Evolutionary conservation across 192 early-diverging fungal species (phyloP).

Genomic region (Coemansia sp.): DNA sequence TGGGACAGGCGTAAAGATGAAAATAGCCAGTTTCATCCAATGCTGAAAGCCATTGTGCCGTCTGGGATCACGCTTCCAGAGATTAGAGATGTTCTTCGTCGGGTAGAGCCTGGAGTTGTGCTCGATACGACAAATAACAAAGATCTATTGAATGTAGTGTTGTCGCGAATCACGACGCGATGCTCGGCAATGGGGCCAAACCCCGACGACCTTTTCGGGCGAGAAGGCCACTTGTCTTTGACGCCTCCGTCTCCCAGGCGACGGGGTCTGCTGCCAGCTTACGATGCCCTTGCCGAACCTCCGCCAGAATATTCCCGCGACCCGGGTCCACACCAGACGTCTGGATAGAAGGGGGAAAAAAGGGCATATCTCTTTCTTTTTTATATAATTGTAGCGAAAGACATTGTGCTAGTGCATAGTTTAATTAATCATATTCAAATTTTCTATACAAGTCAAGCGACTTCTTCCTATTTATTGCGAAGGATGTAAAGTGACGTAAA

Average conservation of each 20-base stretch:
- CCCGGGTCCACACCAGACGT: neutral
- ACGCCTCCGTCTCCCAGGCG: conserved; percentile 1
- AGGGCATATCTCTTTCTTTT: neutral
- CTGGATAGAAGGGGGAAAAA: neutral
- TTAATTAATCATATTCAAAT: neutral
- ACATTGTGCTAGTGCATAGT: conserved; percentile 1
- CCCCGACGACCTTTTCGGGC: neutral
- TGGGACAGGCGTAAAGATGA: conserved; percentile 31
- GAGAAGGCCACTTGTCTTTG: neutral
- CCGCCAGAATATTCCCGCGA: conserved; percentile 13
- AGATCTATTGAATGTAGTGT: conserved; percentile 12
- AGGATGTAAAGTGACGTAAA: conserved; percentile 1
- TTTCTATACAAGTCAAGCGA: too few species aligned
- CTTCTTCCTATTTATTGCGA: neutral
- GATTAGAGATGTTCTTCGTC: conserved; percentile 16
- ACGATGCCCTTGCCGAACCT: conserved; percentile 2
- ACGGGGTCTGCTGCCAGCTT: conserved; percentile 9
- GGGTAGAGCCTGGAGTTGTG: conserved; percentile 12
- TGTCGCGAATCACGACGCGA: conserved; percentile 26
- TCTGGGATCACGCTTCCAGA: conserved; percentile 37
- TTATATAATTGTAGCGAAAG: neutral
- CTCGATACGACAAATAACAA: conserved; percentile 31
- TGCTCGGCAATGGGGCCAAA: neutral
- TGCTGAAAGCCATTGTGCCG: conserved; percentile 46
- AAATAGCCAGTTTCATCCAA: conserved; percentile 34